phyloP scores from a whole-genome alignment of 176 grass and related monocot genomes.

The Raddia guianensis region DNA sequence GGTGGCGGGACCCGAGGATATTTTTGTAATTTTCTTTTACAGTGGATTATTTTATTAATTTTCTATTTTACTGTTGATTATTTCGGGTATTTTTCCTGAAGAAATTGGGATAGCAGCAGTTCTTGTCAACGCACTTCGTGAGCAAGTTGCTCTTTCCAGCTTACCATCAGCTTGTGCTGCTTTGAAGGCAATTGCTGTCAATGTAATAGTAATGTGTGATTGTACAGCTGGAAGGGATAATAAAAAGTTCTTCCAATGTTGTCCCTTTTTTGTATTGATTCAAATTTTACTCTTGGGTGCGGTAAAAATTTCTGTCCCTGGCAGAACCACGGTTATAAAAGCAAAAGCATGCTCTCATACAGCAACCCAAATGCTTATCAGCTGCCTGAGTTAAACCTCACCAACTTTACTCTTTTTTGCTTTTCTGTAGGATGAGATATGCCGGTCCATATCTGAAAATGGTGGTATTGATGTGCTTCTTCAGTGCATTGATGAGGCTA shows the following conservation, averaged over 20 bases:
- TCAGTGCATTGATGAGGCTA: slow-evolving; percentile 69
- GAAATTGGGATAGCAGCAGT: slow-evolving; percentile 78
- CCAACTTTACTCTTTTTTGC: slow-evolving; percentile 27
- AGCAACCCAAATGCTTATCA: neutral
- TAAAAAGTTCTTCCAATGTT: neutral
- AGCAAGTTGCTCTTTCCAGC: slow-evolving; percentile 59
- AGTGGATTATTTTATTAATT: too few relatives aligned
- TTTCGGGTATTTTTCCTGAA: too few relatives aligned
- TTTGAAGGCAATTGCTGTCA: slow-evolving; percentile 91
- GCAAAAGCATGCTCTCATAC: slow-evolving; percentile 9
- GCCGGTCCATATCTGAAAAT: slow-evolving; percentile 83
- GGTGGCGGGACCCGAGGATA: too few relatives aligned
- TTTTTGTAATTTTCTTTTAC: too few relatives aligned
- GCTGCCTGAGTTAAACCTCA: slow-evolving; percentile 13
- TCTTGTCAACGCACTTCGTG: slow-evolving; percentile 68
- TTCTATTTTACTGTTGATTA: too few relatives aligned
- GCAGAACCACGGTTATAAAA: slow-evolving; percentile 15
- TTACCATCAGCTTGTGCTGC: slow-evolving; percentile 84
- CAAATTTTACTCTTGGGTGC: neutral
- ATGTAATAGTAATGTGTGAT: slow-evolving; percentile 60
- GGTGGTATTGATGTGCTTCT: slow-evolving; percentile 91
- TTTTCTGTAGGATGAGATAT: slow-evolving; percentile 88
- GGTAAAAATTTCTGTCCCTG: neutral
- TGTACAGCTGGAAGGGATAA: neutral
- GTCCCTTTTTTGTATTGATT: neutral